These are phyloP conservation scores for Leptographium radiaticola DNA, from an alignment of 2,329 filamentous ascomycete genomes.

Conservation along the genomic window DNA sequence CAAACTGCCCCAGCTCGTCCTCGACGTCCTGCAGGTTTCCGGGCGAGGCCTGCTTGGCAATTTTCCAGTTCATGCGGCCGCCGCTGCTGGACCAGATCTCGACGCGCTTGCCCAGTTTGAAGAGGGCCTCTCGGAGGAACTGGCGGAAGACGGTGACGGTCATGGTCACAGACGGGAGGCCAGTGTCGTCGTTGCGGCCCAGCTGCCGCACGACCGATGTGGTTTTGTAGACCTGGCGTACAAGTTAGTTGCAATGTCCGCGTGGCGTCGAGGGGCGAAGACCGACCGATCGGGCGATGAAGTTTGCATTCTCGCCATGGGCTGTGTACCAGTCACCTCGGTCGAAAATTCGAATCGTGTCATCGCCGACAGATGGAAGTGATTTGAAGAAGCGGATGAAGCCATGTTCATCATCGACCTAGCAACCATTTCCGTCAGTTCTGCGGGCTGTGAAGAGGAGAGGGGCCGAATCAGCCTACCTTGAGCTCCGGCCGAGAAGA, in stretches of 20 bases:
- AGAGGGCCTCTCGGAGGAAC: slow-evolving; percentile 86
- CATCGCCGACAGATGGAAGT: slow-evolving; percentile 56
- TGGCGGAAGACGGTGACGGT: slow-evolving; percentile 90
- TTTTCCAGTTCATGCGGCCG: slow-evolving; percentile 81
- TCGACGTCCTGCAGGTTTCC: slow-evolving; percentile 96
- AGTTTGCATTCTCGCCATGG: slow-evolving; percentile 74
- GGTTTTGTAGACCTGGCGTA: slow-evolving; percentile 74
- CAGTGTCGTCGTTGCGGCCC: slow-evolving; percentile 70
- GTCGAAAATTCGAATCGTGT: slow-evolving; percentile 83
- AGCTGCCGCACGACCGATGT: slow-evolving; percentile 89
- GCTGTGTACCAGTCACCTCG: slow-evolving; percentile 91
- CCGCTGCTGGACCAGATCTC: slow-evolving; percentile 75
- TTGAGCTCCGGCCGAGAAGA: slow-evolving; percentile 61
- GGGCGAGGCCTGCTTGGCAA: slow-evolving; percentile 82
- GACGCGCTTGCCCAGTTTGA: slow-evolving; percentile 77
- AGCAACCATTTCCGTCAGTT: neutral
- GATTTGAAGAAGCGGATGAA: slow-evolving; percentile 95
- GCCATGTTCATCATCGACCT: slow-evolving; percentile 93
- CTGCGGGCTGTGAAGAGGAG: no score
- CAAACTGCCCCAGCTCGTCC: slow-evolving; percentile 77
- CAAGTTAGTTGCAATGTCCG: neutral
- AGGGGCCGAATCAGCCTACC: slow-evolving; percentile 26
- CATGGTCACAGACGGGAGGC: slow-evolving; percentile 87
- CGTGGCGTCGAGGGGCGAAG: neutral
- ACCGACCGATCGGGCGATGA: slow-evolving; percentile 63